Evolutionary conservation across 2,329 filamentous ascomycete species (phyloP), one percentile per base, ranked within the genome.

Genomic region (Reticulascus tulasneorum): DNA sequence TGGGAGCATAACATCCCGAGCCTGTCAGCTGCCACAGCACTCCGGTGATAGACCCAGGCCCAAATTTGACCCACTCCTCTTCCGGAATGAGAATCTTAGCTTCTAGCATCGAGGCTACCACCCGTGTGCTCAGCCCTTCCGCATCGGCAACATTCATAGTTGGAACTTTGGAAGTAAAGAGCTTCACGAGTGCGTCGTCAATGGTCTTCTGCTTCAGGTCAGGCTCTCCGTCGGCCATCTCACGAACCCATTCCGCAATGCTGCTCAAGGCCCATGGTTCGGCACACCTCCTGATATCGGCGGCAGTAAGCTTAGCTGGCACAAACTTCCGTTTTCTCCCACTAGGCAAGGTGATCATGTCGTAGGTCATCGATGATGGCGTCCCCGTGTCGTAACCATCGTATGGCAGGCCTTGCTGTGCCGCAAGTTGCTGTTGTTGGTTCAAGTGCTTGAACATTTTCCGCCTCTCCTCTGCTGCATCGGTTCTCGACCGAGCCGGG

Each of bases 131-230:
- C 33, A 98, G 70, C 1, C 82, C 84, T 58, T 98, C 93, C 1
- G 93, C 93, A 67, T 98, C 94, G 6, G 91, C 90, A 26, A 93
- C 91, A 51, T 98, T 97, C 88, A 98, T 96, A 1, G 89, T 98
- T 1, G 93, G 90, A 1, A 98, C 89, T 60, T 96, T 97, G 62
- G 86, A 78, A 2, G 87, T 94, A 58, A 98, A 97, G 7, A 98
- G 69, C 20, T 82, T 85, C 26, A 95, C 82, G 26, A 98, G 72
- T 3, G 87, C 90, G 48, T 97, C 90, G 40, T 88, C 83, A 33
- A 98, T 81, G 2, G 85, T 82, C 53, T 88, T 86, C 54, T 85
- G 79, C 55, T 85, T 89, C 29, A 98, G 66, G 59, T 98, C 89
- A 9, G 83, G 80, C 54, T 96, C 91, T 24, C 91, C 90, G 49